Evolutionary conservation across 495 filamentous ascomycete genomes (phyloP).

Genomic region (Podospora comata): DNA sequence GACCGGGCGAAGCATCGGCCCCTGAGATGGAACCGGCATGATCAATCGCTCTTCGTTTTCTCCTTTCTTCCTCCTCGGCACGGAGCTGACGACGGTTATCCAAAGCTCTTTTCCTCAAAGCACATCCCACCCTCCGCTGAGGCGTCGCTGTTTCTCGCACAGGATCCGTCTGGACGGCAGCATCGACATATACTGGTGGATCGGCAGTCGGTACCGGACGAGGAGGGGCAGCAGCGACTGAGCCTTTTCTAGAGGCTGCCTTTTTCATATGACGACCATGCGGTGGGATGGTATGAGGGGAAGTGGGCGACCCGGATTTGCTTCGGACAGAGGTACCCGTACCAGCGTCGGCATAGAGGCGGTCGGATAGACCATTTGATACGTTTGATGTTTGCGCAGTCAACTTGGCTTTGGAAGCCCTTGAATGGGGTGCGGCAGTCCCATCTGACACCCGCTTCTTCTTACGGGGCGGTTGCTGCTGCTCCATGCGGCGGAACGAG

Average conservation of each 20-base stretch:
- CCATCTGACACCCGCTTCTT: constrained; percentile 61
- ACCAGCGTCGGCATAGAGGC: constrained; percentile 48
- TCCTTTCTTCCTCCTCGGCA: constrained; percentile 35
- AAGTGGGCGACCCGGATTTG: constrained; percentile 48
- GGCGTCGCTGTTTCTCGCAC: constrained; percentile 35
- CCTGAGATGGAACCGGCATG: constrained; percentile 26
- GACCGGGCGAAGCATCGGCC: constrained; percentile 31
- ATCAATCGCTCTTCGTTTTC: constrained; percentile 23
- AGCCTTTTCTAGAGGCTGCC: constrained; percentile 18
- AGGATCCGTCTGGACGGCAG: constrained; percentile 49
- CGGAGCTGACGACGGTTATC: constrained; percentile 43
- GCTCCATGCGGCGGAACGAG: constrained; percentile 63
- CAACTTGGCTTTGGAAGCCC: constrained; percentile 37
- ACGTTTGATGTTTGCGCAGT: constrained; percentile 34
- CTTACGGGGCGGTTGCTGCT: constrained; percentile 52
- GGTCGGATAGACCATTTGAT: constrained; percentile 35
- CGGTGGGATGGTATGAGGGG: constrained; percentile 39
- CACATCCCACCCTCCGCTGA: constrained; percentile 41
- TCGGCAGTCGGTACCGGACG: constrained; percentile 31
- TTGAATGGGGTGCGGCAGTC: constrained; percentile 38
- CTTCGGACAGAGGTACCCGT: constrained; percentile 44
- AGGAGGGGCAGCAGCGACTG: constrained; percentile 29
- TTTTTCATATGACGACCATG: constrained; percentile 21
- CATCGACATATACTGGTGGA: constrained; percentile 38
- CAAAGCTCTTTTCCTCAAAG: constrained; percentile 46